Conservation (phyloP, 345 rosid species). For the Gossypium ekmanianum region DNA sequence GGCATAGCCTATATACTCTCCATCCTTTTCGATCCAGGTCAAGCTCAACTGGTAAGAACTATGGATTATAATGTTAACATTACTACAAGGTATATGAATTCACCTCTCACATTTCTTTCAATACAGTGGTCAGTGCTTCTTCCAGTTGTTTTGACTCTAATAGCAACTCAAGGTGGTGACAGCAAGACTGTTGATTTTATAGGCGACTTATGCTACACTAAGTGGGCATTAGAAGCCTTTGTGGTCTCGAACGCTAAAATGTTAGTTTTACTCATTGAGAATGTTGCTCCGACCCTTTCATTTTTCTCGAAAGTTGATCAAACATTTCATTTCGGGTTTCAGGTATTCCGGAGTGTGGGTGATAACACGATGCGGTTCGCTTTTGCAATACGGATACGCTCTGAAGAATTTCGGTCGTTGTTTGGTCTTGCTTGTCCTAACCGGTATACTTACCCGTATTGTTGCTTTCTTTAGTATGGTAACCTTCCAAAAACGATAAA, state of each 20-base stretch:
- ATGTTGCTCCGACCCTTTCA: neutral
- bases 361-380: conserved; percentile 86
- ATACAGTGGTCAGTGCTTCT: conserved; percentile 96
- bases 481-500: conserved; percentile 54
- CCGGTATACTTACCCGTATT: conserved; percentile 33
- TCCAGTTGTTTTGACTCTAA: conserved; percentile 89
- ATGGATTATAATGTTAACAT: neutral
- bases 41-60: conserved; percentile 87
- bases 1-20: conserved; percentile 87
- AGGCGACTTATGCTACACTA: conserved; percentile 65
- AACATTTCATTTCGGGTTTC: conserved; percentile 13
- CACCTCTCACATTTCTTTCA: neutral
- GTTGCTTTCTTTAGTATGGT: conserved; percentile 65
- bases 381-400: conserved; percentile 57
- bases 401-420: conserved; percentile 60
- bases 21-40: conserved; percentile 75
- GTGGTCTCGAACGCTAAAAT: conserved; percentile 93
- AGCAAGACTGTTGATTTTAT: conserved; percentile 31
- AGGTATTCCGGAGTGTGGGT: conserved; percentile 97
- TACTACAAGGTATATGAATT: neutral
- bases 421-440: conserved; percentile 23
- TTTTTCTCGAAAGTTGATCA: neutral
- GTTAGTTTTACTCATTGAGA: conserved; percentile 18
- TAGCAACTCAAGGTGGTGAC: conserved; percentile 53
- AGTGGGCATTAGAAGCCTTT: conserved; percentile 97